phyloP scores from a whole-genome alignment of 495 filamentous ascomycete genomes.

The Xylaria intraflava region DNA sequence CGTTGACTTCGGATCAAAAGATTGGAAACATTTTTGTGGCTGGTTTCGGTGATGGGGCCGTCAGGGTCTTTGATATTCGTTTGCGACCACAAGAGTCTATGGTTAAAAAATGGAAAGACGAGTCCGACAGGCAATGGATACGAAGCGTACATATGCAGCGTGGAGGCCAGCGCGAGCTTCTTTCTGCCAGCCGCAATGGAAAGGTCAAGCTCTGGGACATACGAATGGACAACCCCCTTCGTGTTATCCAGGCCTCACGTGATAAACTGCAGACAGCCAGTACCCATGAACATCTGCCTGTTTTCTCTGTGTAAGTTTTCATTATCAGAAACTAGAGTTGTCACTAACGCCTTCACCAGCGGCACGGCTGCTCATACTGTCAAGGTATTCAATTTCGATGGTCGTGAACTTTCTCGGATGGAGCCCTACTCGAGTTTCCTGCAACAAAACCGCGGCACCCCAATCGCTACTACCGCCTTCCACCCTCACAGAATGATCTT shows the following conservation, averaged over 20 bases:
- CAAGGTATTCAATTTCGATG: constrained; percentile 85
- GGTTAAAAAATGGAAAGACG: constrained; percentile 92
- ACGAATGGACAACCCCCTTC: constrained; percentile 67
- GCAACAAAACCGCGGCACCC: constrained; percentile 64
- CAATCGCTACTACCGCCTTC: constrained; percentile 86
- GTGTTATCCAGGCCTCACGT: constrained; percentile 66
- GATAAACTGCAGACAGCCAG: constrained; percentile 77
- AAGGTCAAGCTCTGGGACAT: constrained; percentile 97
- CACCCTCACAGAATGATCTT: constrained; percentile 93
- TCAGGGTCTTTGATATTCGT: constrained; percentile 90
- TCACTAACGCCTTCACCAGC: constrained; percentile 42
- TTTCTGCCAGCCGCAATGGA: constrained; percentile 80
- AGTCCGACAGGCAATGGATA: constrained; percentile 79
- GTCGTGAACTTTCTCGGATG: constrained; percentile 64
- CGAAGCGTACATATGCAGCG: constrained; percentile 95
- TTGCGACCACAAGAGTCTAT: constrained; percentile 72
- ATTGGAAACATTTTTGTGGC: constrained; percentile 93
- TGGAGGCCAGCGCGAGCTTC: constrained; percentile 81
- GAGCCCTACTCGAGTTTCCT: constrained; percentile 88
- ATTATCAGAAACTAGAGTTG: background rate
- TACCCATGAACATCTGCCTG: constrained; percentile 93
- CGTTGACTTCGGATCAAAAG: constrained; percentile 92
- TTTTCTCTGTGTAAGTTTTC: constrained; percentile 82
- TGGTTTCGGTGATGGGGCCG: constrained; percentile 94
- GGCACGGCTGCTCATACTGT: constrained; percentile 83